phyloP scores from a whole-genome alignment of 1,139 yeast species.

The Pneumocystis oryctolagi region DNA sequence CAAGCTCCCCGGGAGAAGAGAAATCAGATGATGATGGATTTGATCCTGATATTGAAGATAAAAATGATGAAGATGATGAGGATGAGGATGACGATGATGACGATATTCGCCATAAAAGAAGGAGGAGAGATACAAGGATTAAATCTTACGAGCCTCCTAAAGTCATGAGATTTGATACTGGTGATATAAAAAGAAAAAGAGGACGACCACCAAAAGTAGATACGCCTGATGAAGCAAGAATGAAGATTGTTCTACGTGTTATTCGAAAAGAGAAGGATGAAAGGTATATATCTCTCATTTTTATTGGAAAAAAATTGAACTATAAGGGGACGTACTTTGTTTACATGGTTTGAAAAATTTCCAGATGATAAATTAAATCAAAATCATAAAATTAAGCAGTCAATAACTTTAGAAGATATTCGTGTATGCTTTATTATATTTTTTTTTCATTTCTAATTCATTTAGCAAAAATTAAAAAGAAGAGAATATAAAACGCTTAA shows the following conservation, averaged over 20 bases:
- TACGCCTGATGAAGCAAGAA: conserved; percentile 11
- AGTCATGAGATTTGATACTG: neutral
- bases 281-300: neutral
- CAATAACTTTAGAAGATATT: conserved; percentile 59
- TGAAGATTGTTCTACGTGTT: conserved; percentile 4
- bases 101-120: conserved; percentile 11
- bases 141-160: neutral
- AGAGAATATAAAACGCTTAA: conserved; percentile 68
- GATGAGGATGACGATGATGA: conserved; percentile 25
- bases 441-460: conserved; percentile 17
- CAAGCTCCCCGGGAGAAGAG: conserved; percentile 3
- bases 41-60: conserved; percentile 18
- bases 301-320: neutral
- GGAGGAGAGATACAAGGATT: neutral
- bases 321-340: conserved; percentile 7
- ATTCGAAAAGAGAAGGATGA: neutral
- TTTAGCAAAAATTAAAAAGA: conserved; percentile 70
- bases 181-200: conserved; percentile 3
- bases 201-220: conserved; percentile 9
- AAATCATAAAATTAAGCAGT: conserved; percentile 44
- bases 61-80: conserved; percentile 25
- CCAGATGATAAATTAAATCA: conserved; percentile 59
- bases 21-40: conserved; percentile 14
- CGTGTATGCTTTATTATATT: neutral
- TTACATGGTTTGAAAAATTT: conserved; percentile 52